phyloP scores from a whole-genome alignment of 306 rosid species.

The Citrullus amarus region DNA sequence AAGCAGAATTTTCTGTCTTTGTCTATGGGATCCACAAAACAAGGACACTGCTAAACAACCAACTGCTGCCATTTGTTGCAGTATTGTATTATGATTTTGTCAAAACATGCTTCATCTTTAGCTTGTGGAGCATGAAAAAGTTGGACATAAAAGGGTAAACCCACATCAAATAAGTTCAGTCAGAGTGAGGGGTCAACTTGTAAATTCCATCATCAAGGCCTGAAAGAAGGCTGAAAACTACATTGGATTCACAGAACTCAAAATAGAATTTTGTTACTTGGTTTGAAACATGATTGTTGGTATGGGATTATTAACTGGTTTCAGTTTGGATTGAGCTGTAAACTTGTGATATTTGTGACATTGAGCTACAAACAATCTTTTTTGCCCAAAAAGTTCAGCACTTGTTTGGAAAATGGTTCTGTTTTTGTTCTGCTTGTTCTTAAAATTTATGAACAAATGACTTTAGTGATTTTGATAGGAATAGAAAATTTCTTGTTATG shows the following conservation, averaged over 20 bases:
- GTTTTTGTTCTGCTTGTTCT: background rate
- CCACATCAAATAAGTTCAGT: background rate
- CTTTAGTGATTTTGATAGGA: background rate
- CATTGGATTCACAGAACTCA: background rate
- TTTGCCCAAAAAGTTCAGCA: background rate
- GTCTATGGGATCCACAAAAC: slow-evolving; percentile 8
- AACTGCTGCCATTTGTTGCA: background rate
- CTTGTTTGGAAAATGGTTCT: background rate
- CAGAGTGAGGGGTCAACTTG: background rate
- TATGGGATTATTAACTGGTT: background rate
- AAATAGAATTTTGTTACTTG: background rate
- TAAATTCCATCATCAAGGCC: background rate
- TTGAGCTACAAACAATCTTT: background rate
- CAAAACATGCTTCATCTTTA: background rate
- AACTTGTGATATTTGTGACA: background rate
- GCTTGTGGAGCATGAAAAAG: background rate
- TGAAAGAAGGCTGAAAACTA: background rate
- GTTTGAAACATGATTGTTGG: background rate
- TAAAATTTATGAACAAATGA: background rate
- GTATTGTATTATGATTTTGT: slow-evolving; percentile 1
- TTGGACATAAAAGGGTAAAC: background rate
- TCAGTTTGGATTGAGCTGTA: background rate
- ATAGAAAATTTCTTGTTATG: background rate
- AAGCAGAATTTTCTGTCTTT: slow-evolving; percentile 1
- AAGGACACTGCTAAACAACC: slow-evolving; percentile 1